Conservation (phyloP, 805 yeast species). For the Candida mattraensis region DNA sequence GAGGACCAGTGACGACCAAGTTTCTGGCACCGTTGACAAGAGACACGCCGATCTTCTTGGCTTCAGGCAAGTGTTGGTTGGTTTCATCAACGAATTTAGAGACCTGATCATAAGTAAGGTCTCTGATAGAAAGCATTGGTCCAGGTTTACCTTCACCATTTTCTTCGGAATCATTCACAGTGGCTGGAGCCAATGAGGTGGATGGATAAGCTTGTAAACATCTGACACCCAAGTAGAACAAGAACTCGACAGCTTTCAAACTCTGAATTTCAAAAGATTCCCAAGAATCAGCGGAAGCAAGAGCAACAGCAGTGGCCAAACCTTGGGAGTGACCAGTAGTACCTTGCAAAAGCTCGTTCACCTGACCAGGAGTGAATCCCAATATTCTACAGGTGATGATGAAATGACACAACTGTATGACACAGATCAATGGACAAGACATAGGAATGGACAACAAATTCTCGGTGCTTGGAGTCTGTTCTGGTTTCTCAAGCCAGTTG, state of each 20-base stretch:
- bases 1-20: conserved; percentile 96
- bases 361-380: conserved; percentile 87
- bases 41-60: conserved; percentile 87
- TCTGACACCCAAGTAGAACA: conserved; percentile 93
- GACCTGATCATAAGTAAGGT: conserved; percentile 77
- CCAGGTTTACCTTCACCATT: conserved; percentile 96
- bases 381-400: conserved; percentile 82
- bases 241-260: conserved; percentile 74
- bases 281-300: conserved; percentile 84
- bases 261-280: conserved; percentile 71
- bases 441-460: conserved; percentile 89
- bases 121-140: conserved; percentile 96
- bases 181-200: conserved; percentile 91
- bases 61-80: conserved; percentile 88
- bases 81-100: conserved; percentile 79
- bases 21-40: conserved; percentile 94
- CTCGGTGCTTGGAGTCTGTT: conserved; percentile 84
- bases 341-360: conserved; percentile 66
- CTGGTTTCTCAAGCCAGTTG: conserved; percentile 83
- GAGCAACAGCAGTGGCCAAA: conserved; percentile 88
- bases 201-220: conserved; percentile 88
- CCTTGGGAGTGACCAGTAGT: conserved; percentile 92
- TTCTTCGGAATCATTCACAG: conserved; percentile 87
- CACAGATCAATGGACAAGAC: conserved; percentile 95
- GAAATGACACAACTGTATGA: conserved; percentile 91